Conservation (phyloP, 805 yeast genomes). For the Kluyveromyces siamensis region DNA sequence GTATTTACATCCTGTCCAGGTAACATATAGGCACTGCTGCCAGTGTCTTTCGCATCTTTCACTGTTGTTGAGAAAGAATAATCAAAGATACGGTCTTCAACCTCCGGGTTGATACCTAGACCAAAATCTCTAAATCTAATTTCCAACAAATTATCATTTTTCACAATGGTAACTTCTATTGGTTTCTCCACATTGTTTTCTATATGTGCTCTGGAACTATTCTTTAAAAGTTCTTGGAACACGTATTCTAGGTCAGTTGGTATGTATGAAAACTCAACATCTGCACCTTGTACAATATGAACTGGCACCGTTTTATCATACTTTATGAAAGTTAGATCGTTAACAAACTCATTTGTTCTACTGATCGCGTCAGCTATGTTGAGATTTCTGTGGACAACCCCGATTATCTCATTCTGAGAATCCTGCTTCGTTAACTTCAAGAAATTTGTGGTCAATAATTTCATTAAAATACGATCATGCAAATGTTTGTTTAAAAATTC, state of each 20-base stretch:
- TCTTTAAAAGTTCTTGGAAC: constrained; percentile 77
- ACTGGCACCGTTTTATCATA: constrained; percentile 68
- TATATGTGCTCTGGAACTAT: constrained; percentile 79
- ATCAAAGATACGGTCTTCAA: constrained; percentile 64
- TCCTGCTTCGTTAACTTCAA: constrained; percentile 39
- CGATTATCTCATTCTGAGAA: constrained; percentile 41
- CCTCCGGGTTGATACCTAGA: constrained; percentile 70
- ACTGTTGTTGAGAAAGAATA: constrained; percentile 81
- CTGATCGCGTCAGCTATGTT: constrained; percentile 55
- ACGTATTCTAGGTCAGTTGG: constrained; percentile 85
- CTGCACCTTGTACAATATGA: constrained; percentile 45
- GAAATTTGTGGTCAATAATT: constrained; percentile 81
- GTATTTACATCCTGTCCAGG: constrained; percentile 62
- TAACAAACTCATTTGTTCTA: constrained; percentile 63
- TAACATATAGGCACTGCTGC: constrained; percentile 44
- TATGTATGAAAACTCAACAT: constrained; percentile 67
- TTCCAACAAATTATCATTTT: constrained; percentile 41
- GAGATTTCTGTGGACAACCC: constrained; percentile 57
- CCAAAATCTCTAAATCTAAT: constrained; percentile 80
- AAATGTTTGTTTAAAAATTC: constrained; percentile 67
- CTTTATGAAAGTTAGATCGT: constrained; percentile 74
- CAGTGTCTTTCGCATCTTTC: constrained; percentile 42
- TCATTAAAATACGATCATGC: constrained; percentile 76
- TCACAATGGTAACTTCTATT: constrained; percentile 20
- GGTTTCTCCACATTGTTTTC: constrained; percentile 40